Percentiles rank a stretch among this genome's conserved stretches.
phyloP scores from a whole-genome alignment of 2,329 filamentous ascomycete species.

The Sclerotiophoma versabilis region DNA sequence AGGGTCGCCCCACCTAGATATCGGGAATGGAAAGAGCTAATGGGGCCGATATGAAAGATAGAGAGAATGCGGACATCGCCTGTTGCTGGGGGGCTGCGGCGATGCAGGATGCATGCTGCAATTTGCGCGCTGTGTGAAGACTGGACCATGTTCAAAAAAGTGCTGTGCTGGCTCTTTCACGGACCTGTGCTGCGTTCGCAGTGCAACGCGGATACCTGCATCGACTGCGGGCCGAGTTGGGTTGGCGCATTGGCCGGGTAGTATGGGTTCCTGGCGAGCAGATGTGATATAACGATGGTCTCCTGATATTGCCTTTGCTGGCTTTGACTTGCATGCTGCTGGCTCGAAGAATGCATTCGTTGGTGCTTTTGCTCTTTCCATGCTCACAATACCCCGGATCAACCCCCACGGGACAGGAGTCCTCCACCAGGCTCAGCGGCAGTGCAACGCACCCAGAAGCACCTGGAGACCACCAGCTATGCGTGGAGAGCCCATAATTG shows the following conservation, averaged over 20 bases:
- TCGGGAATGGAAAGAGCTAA: conserved; percentile 21
- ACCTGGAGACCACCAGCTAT: conserved; percentile 22
- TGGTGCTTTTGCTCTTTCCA: conserved; percentile 25
- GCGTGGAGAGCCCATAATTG: conserved; percentile 20
- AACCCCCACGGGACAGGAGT: conserved; percentile 27
- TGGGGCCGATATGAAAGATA: conserved; percentile 28
- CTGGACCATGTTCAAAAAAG: background rate
- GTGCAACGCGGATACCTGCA: conserved; percentile 24
- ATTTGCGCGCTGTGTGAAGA: conserved; percentile 18
- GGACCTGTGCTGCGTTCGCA: conserved; percentile 24
- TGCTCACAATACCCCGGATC: conserved; percentile 29
- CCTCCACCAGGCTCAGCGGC: conserved; percentile 22
- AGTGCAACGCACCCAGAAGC: conserved; percentile 30
- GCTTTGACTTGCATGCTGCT: conserved; percentile 7
- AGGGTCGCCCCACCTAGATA: conserved; percentile 32
- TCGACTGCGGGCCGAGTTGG: conserved; percentile 30
- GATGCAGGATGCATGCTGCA: conserved; percentile 2
- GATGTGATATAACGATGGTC: conserved; percentile 27
- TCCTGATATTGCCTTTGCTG: conserved; percentile 14
- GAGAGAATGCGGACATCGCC: conserved; percentile 23
- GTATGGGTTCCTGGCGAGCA: conserved; percentile 19
- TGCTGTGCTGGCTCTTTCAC: conserved; percentile 12
- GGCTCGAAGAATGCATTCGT: conserved; percentile 11
- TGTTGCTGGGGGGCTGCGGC: conserved; percentile 4
- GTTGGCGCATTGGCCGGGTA: conserved; percentile 12